Conservation (phyloP, 345 rosid genomes). For the Rhodomyrtus tomentosa region DNA sequence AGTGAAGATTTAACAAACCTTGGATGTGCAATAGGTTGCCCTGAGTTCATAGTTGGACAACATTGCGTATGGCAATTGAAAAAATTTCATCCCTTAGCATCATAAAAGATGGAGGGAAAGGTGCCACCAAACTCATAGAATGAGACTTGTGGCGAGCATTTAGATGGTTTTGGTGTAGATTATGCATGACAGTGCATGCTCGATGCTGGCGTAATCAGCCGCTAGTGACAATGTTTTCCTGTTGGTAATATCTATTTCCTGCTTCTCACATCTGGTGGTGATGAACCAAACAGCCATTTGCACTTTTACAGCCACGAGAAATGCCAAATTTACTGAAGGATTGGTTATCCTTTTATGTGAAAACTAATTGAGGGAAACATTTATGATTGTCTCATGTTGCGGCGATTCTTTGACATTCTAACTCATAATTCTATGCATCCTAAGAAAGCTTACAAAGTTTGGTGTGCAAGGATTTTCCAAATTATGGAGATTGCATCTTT, state of each 20-base stretch:
- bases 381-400: background rate
- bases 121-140: background rate
- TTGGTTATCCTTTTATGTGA: background rate
- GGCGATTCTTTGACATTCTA: background rate
- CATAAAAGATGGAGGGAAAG: background rate
- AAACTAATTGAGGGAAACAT: background rate
- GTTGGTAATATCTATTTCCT: background rate
- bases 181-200: background rate
- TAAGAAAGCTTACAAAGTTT: background rate
- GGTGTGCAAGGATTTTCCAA: background rate
- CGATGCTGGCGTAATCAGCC: background rate
- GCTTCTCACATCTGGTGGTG: background rate
- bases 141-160: background rate
- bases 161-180: background rate
- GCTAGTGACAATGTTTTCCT: background rate
- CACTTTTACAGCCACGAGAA: background rate
- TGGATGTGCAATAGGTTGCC: background rate
- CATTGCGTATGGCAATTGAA: background rate
- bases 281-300: background rate
- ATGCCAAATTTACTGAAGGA: background rate
- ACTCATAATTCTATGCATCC: background rate
- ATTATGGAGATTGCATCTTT: background rate
- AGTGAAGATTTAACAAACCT: background rate
- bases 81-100: background rate
- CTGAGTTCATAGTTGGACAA: background rate